phyloP scores from a whole-genome alignment of 2,329 filamentous ascomycete species.

The Fusarium lyarnte region DNA sequence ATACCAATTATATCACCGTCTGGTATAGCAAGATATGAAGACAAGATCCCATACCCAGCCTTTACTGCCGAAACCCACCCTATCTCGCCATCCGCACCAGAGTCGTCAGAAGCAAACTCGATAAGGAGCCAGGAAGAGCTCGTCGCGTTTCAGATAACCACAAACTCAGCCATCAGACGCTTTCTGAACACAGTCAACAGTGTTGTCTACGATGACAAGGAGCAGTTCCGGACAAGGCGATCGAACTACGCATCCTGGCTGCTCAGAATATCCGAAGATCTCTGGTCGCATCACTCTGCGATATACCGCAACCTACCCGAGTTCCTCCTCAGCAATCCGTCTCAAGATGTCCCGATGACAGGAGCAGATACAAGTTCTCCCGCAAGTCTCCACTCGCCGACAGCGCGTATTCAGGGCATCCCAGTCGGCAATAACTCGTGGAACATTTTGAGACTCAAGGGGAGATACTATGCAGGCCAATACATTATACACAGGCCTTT shows the following conservation, averaged over 20 bases:
- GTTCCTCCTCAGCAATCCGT: slow-evolving; percentile 27
- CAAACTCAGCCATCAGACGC: slow-evolving; percentile 44
- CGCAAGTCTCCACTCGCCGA: not conserved
- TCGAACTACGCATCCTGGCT: slow-evolving; percentile 42
- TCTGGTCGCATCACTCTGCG: slow-evolving; percentile 41
- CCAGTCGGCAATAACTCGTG: slow-evolving; percentile 42
- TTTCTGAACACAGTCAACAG: slow-evolving; percentile 46
- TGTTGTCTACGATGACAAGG: slow-evolving; percentile 44
- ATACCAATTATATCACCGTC: slow-evolving; percentile 43
- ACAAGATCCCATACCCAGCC: slow-evolving; percentile 28
- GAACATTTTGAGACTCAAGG: slow-evolving; percentile 44
- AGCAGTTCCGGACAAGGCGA: slow-evolving; percentile 33
- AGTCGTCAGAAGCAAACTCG: not conserved
- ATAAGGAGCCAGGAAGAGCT: slow-evolving; percentile 33
- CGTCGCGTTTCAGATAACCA: slow-evolving; percentile 45
- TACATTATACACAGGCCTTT: slow-evolving; percentile 47
- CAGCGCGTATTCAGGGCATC: not conserved
- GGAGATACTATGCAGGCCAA: slow-evolving; percentile 44
- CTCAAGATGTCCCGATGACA: not conserved
- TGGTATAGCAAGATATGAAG: slow-evolving; percentile 45
- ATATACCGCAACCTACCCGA: slow-evolving; percentile 43
- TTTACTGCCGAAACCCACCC: not conserved
- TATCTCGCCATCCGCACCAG: not conserved
- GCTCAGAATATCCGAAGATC: slow-evolving; percentile 38
- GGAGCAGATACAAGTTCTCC: not conserved